Evolutionary conservation across 805 yeast species (phyloP).

Genomic region (Candida tammaniensis): DNA sequence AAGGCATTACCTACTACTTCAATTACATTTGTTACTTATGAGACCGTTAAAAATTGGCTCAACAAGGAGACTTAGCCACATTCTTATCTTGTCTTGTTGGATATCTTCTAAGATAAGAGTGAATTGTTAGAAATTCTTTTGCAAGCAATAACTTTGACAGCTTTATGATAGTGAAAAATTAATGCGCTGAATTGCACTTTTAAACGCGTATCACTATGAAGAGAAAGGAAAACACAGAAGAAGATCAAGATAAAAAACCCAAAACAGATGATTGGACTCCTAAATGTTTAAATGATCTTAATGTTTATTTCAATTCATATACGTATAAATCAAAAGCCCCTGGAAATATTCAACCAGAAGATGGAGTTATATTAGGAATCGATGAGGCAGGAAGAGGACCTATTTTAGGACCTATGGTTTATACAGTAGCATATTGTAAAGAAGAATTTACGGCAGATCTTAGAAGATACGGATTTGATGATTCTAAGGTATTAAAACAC

Average conservation of each 20-base stretch:
- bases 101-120: too few relatives aligned
- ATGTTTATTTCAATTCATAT: constrained; percentile 35
- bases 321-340: constrained; percentile 56
- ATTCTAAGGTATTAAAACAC: constrained; percentile 84
- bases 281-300: constrained; percentile 27
- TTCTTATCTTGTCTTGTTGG: too few relatives aligned
- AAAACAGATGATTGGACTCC: constrained; percentile 30
- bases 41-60: constrained; percentile 46
- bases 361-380: constrained; percentile 70
- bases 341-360: constrained; percentile 18
- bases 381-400: constrained; percentile 99
- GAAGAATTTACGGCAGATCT: constrained; percentile 49
- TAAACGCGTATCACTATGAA: constrained; percentile 10
- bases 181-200: too few relatives aligned
- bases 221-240: constrained; percentile 1
- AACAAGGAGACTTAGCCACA: too few relatives aligned
- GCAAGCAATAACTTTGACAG: too few relatives aligned
- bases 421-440: constrained; percentile 79
- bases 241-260: background rate
- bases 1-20: constrained; percentile 93
- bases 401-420: constrained; percentile 96
- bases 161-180: too few relatives aligned
- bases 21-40: constrained; percentile 84
- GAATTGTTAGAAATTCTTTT: too few relatives aligned
- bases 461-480: constrained; percentile 76